These are phyloP conservation scores for Polyporus tsugae DNA, from an alignment of 1,284 basidiomycete species.

Conservation along the genomic window DNA sequence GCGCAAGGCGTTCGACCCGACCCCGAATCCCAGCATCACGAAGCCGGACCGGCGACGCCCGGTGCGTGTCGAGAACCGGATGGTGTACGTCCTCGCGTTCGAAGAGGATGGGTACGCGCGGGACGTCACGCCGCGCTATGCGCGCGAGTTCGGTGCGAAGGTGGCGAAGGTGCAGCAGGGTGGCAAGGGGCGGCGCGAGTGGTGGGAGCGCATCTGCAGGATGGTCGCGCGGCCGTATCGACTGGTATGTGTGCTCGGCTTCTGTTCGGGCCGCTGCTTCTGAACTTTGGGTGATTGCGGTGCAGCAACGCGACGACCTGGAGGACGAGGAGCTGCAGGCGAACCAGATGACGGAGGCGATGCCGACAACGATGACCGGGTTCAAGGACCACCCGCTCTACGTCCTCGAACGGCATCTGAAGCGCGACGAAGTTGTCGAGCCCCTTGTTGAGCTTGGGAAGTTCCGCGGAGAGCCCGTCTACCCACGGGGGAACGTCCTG, in stretches of 20 bases:
- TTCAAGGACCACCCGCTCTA: constrained; percentile 99
- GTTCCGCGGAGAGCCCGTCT: constrained; percentile 96
- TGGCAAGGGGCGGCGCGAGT: constrained; percentile 74
- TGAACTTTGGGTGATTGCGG: constrained; percentile 23
- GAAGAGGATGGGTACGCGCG: constrained; percentile 89
- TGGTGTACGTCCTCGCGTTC: constrained; percentile 93
- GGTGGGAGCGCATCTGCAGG: constrained; percentile 83
- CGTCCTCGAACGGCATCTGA: constrained; percentile 89
- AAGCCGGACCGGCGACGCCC: constrained; percentile 41
- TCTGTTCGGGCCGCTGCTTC: constrained; percentile 8
- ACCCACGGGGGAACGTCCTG: constrained; percentile 84
- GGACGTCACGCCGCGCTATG: constrained; percentile 82
- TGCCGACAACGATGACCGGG: constrained; percentile 90
- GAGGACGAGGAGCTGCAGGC: constrained; percentile 94
- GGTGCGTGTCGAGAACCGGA: constrained; percentile 74
- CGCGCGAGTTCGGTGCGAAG: constrained; percentile 85
- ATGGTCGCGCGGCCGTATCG: constrained; percentile 79
- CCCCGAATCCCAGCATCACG: constrained; percentile 45
- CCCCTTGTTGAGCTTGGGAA: constrained; percentile 89
- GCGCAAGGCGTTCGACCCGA: constrained; percentile 86
- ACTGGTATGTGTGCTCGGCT: constrained; percentile 61
- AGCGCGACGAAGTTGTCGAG: constrained; percentile 87
- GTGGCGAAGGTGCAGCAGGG: constrained; percentile 86
- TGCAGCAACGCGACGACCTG: constrained; percentile 87
- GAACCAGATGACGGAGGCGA: constrained; percentile 87